phyloP scores from a whole-genome alignment of 2,329 filamentous ascomycete species.

The Didymosphaeria variabile region DNA sequence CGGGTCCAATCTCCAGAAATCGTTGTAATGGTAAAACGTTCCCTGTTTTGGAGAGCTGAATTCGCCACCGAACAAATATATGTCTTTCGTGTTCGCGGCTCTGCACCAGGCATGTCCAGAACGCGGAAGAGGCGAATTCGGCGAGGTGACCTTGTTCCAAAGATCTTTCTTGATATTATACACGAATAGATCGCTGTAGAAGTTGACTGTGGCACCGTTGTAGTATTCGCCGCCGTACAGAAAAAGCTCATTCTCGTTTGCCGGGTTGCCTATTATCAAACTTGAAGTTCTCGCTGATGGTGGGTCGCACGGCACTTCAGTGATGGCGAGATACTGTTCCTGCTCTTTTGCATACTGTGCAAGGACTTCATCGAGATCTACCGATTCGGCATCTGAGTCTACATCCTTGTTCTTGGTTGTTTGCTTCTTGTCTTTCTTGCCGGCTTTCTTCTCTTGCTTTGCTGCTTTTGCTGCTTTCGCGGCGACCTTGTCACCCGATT shows the following conservation, averaged over 20 bases:
- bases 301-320: constrained; percentile 76
- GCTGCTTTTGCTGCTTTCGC: constrained; percentile 63
- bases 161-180: constrained; percentile 84
- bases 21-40: constrained; percentile 98
- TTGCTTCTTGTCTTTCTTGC: constrained; percentile 78
- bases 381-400: constrained; percentile 89
- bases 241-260: constrained; percentile 86
- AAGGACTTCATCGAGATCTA: constrained; percentile 91
- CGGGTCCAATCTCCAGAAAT: constrained; percentile 94
- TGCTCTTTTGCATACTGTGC: constrained; percentile 92
- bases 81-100: constrained; percentile 81
- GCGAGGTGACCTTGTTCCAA: constrained; percentile 89
- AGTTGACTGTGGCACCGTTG: constrained; percentile 83
- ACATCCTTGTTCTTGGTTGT: constrained; percentile 76
- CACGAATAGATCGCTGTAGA: constrained; percentile 73
- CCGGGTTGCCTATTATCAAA: constrained; percentile 83
- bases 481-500: constrained; percentile 56
- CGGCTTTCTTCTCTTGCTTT: constrained; percentile 88
- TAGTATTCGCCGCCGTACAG: constrained; percentile 96
- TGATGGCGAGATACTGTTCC: constrained; percentile 92
- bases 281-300: constrained; percentile 82
- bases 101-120: constrained; percentile 96
- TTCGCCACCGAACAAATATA: constrained; percentile 95
- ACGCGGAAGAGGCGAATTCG: constrained; percentile 88
- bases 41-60: constrained; percentile 97